Base-by-base conservation (phyloP, 2,329 filamentous ascomycete species). In the Cladosporium sp. region DNA sequence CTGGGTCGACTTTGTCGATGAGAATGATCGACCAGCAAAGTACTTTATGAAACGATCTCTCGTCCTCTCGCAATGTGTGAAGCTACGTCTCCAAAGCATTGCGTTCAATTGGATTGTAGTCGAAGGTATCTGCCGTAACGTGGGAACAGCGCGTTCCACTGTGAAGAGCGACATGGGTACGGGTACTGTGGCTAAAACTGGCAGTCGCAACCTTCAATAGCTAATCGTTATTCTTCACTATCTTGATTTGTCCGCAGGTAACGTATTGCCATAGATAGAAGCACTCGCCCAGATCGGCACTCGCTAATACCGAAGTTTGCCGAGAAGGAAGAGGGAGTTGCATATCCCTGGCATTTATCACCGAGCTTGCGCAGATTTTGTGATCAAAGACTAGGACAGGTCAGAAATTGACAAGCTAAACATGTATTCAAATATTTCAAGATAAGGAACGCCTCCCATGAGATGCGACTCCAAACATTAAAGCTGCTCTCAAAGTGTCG, bases 311-410 rank as follows among this genome's bases (percentile, higher is more conserved):
- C 57, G 57, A 59, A 59, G 38, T 12, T 59, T 59, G 15, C 57
- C 57, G 57, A 59, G 34, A 59, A n/a, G 52, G 52, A 18, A 47
- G 57, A 30, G 55, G 52, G 30, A 55, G 52, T 47, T 47, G 41
- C 41, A 21, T 11, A 47, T 11, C 8, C 1, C n/a, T 47, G 41
- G n/a, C n/a, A 47, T 8, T 47, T 21, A 7, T 47, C 3, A 47
- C 41, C 2, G 4, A 11, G 41, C n/a, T 10, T 47, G 8, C 1
- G 36, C 14, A 6, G 14, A 18, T 18, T 41, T 3, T 18, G 14
- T 41, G 32, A 4, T 1, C 14, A 3, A 41, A 8, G 5, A 15
- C 15, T 4, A 18, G 1, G 5, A 41, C 36, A 18, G 15, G 36
- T 18, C 4, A 41, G 14, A 15, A 8, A 38, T 6, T 18, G 36